phyloP scores from a whole-genome alignment of 2,329 filamentous ascomycete genomes.

The Talaromyces sp. region DNA sequence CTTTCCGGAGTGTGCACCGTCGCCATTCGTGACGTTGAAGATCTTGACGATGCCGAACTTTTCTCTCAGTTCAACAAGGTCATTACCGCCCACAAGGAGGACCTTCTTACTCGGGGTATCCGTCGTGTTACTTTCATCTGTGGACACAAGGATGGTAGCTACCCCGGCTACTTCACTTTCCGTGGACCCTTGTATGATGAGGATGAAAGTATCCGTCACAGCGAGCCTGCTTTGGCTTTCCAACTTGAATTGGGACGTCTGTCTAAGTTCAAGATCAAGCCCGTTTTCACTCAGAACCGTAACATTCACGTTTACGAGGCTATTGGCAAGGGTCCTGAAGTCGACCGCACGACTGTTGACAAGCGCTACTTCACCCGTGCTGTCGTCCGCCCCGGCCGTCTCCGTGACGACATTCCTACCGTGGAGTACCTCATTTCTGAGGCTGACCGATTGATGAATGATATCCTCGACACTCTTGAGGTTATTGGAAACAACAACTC shows the following conservation, averaged over 20 bases:
- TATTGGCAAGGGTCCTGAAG: conserved; percentile 88
- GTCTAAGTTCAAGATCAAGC: conserved; percentile 96
- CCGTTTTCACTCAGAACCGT: conserved; percentile 97
- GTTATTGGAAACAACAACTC: conserved; percentile 99
- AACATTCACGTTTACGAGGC: conserved; percentile 99
- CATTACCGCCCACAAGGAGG: conserved; percentile 76
- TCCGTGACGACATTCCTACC: conserved; percentile 97
- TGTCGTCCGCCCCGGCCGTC: conserved; percentile 87
- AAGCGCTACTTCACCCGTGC: conserved; percentile 98
- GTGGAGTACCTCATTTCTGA: conserved; percentile 97
- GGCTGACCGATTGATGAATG: conserved; percentile 92
- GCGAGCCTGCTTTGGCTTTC: conserved; percentile 94
- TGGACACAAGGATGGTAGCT: conserved; percentile 87
- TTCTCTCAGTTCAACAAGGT: conserved; percentile 72
- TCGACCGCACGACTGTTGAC: conserved; percentile 60
- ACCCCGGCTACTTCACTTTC: conserved; percentile 98
- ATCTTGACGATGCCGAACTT: conserved; percentile 76
- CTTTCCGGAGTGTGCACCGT: conserved; percentile 91
- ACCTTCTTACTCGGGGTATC: conserved; percentile 76
- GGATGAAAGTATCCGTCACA: conserved; percentile 95
- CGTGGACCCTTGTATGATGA: conserved; percentile 85
- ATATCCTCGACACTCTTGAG: conserved; percentile 95
- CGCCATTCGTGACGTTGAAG: conserved; percentile 84
- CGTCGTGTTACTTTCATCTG: conserved; percentile 95
- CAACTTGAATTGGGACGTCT: conserved; percentile 94